Base-by-base conservation (phyloP, 2,329 filamentous ascomycete species). In the Fusarium sp. region DNA sequence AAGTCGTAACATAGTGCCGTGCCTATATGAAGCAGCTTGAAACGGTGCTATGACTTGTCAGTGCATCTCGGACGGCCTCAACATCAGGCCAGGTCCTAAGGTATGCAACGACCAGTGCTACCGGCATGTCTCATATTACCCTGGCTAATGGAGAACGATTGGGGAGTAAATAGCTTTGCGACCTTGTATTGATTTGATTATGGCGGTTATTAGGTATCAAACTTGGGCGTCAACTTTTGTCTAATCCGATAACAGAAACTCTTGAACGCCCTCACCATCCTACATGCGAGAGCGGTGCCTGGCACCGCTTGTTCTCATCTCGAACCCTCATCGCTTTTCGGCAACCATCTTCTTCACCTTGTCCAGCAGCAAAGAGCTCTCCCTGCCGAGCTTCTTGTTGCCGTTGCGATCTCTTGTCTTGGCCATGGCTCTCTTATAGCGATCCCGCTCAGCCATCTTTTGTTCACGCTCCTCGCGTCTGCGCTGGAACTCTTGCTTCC, bases 311-410 rank as follows among this genome's bases (percentile, higher is more conserved):
- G 7, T 30, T 3, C 7, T 39, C 38, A 28, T 34, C 11, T 21
- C 10, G 10, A 5, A 3, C 19, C 19, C 12, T 44, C 56, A 49
- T 65, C 48, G 73, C 17, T 68, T 73, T 26, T 81, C 75, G 4
- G 82, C 84, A 64, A 96, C 86, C 78, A 96, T 82, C 75, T 84
- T 89, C 83, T 90, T 90, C 32, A 95, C 90, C 79, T 90, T 92
- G 73, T 93, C 91, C 56, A 97, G 80, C 71, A 97, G 73, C 36
- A 95, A 84, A 32, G 85, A 86, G 72, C 93, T 94, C 82, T 97
- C 93, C 62, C 92, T 85, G 3, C 94, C 94, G 46, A 97, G 78
- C 80, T 93, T 94, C 77, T 91, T 86, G 80, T 91, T 89, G 12
- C 92, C 92, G 75, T 91, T 87, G 26, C 88, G 89, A 76, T 91